These are phyloP conservation scores for Geotrichum fermentans DNA, from an alignment of 1,139 yeast genomes.

Conservation along the genomic window DNA sequence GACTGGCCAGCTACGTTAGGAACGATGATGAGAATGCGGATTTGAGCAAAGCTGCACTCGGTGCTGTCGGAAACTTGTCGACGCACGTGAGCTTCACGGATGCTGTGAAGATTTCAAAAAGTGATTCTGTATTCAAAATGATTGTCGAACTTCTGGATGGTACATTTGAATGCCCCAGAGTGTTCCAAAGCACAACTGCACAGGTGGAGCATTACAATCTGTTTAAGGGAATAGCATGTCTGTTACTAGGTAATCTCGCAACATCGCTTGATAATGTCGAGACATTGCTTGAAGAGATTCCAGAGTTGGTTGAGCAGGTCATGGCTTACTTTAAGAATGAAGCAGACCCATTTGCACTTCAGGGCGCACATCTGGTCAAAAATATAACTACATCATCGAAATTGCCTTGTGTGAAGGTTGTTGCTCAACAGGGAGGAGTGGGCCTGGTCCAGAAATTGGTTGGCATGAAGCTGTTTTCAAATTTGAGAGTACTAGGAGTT, in stretches of 20 bases:
- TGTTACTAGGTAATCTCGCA: constrained; percentile 28
- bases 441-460: constrained; percentile 24
- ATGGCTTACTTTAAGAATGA: constrained; percentile 13
- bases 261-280: constrained; percentile 20
- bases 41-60: constrained; percentile 8
- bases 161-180: constrained; percentile 4
- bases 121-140: constrained; percentile 16
- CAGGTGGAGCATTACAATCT: constrained; percentile 11
- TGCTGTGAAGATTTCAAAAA: constrained; percentile 20
- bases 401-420: constrained; percentile 8
- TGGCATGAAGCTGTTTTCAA: constrained; percentile 22
- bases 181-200: not conserved
- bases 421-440: constrained; percentile 21
- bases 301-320: constrained; percentile 18
- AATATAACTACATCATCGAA: constrained; percentile 22
- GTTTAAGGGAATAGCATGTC: constrained; percentile 24
- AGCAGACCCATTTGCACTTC: constrained; percentile 26
- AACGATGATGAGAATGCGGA: constrained; percentile 8
- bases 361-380: constrained; percentile 29
- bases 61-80: constrained; percentile 11
- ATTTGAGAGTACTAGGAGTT: constrained; percentile 22
- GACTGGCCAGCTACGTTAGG: constrained; percentile 14
- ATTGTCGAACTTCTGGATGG: constrained; percentile 9
- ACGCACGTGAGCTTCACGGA: constrained; percentile 9
- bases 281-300: constrained; percentile 18